Evolutionary conservation across 2,329 filamentous ascomycete species (phyloP).

Genomic region (Colletotrichum orchidophilum): DNA sequence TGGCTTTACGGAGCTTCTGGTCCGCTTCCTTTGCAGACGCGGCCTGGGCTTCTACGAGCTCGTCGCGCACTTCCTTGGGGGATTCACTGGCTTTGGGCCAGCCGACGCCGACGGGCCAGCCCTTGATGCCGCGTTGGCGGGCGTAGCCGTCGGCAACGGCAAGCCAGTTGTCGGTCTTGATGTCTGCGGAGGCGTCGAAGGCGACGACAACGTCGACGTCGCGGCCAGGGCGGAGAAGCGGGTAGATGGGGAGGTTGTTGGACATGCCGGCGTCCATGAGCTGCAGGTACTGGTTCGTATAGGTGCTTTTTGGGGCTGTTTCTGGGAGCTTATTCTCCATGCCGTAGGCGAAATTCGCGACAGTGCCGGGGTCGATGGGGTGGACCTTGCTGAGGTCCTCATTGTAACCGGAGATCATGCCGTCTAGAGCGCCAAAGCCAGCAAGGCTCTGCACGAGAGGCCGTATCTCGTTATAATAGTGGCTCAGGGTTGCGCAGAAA

Average conservation of each 20-base stretch:
- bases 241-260: slow-evolving; percentile 97
- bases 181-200: slow-evolving; percentile 94
- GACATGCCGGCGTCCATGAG: slow-evolving; percentile 99
- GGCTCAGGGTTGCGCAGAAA: slow-evolving; percentile 93
- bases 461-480: slow-evolving; percentile 95
- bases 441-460: slow-evolving; percentile 79
- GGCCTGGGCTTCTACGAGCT: slow-evolving; percentile 75
- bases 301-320: slow-evolving; percentile 81
- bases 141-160: slow-evolving; percentile 94
- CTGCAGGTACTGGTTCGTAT: slow-evolving; percentile 75
- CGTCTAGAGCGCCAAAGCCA: slow-evolving; percentile 81
- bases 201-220: slow-evolving; percentile 90
- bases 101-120: slow-evolving; percentile 94
- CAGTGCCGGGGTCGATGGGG: slow-evolving; percentile 88
- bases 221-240: slow-evolving; percentile 85
- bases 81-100: slow-evolving; percentile 78
- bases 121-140: slow-evolving; percentile 86
- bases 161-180: slow-evolving; percentile 95
- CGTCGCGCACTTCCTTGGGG: slow-evolving; percentile 66
- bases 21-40: slow-evolving; percentile 68
- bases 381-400: slow-evolving; percentile 91
- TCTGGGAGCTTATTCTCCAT: slow-evolving; percentile 80
- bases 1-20: slow-evolving; percentile 70
- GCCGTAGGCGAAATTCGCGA: slow-evolving; percentile 89
- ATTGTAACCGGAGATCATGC: slow-evolving; percentile 79